Evolutionary conservation across 2,329 filamentous ascomycete species (phyloP).

Genomic region (Hawksworthiomyces lignivorus): DNA sequence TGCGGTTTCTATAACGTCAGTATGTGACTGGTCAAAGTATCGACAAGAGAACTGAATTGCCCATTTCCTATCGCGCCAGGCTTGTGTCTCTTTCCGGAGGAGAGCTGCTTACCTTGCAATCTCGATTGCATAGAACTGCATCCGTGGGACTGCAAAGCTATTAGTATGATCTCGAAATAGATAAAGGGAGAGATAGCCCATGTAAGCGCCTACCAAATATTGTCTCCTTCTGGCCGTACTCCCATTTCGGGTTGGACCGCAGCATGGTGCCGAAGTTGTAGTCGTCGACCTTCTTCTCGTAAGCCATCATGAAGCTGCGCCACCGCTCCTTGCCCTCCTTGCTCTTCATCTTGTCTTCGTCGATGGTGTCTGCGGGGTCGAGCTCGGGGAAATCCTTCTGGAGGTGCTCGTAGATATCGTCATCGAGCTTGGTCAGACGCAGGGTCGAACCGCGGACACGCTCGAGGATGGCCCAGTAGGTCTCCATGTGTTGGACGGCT

Average conservation of each 20-base stretch:
- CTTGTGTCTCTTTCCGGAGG: too few species aligned
- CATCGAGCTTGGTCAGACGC: conserved; percentile 86
- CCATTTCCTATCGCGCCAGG: too few species aligned
- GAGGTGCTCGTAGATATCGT: conserved; percentile 90
- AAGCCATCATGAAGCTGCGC: conserved; percentile 88
- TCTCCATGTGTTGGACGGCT: conserved; percentile 91
- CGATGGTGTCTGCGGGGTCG: conserved; percentile 68
- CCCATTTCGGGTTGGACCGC: conserved; percentile 65
- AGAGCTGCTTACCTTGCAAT: conserved; percentile 35
- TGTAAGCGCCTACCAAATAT: conserved; percentile 64
- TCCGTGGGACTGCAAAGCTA: conserved; percentile 38
- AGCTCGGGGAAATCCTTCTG: conserved; percentile 86
- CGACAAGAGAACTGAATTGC: too few species aligned
- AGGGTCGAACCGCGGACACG: conserved; percentile 81
- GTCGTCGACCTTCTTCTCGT: conserved; percentile 92
- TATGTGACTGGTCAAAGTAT: too few species aligned
- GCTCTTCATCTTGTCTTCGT: conserved; percentile 97
- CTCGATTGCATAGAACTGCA: conserved; percentile 50
- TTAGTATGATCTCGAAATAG: too few species aligned
- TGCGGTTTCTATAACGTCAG: conserved; percentile 74
- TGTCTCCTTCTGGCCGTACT: conserved; percentile 82
- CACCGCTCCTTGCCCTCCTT: conserved; percentile 89
- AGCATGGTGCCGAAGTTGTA: conserved; percentile 98
- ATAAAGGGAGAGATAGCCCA: too few species aligned
- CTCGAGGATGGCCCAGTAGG: conserved; percentile 94